A percentile compares a stretch with the other conserved stretches of the same genome.
Evolutionary conservation across 1,284 basidiomycete species (phyloP).

Genomic region (Puccinia coronata): DNA sequence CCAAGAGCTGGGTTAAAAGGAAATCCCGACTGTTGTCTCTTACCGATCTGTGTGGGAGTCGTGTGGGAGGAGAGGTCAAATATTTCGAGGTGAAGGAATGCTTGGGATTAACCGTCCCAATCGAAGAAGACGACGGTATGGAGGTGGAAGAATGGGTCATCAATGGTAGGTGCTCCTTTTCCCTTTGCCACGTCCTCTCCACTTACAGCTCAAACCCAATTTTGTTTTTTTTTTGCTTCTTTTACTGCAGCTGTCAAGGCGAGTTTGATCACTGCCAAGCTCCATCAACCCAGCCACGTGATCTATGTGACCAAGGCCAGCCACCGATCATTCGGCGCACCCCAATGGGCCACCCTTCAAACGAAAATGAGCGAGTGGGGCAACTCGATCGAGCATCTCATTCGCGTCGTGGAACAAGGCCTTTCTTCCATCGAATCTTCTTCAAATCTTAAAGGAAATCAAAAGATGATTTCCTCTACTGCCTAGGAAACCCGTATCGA

Average conservation of each 20-base stretch:
- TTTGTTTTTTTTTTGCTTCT: neutral
- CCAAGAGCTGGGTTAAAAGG: slow-evolving; percentile 11
- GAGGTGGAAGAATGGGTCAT: slow-evolving; percentile 50
- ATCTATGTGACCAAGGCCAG: slow-evolving; percentile 39
- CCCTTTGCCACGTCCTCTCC: neutral
- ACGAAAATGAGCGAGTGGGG: slow-evolving; percentile 28
- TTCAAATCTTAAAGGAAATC: slow-evolving; percentile 31
- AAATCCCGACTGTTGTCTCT: slow-evolving; percentile 47
- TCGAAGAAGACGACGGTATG: slow-evolving; percentile 48
- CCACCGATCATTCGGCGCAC: slow-evolving; percentile 22
- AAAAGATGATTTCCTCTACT: slow-evolving; percentile 11
- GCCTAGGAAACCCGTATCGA: slow-evolving; percentile 14
- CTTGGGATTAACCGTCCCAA: slow-evolving; percentile 20
- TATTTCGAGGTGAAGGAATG: slow-evolving; percentile 40
- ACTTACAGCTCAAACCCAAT: neutral
- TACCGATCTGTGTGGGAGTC: slow-evolving; percentile 36
- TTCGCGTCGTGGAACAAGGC: slow-evolving; percentile 43
- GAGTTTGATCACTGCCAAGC: slow-evolving; percentile 40
- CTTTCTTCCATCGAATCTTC: slow-evolving; percentile 31
- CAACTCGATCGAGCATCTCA: slow-evolving; percentile 45
- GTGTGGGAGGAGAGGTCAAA: slow-evolving; percentile 41
- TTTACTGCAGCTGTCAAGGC: slow-evolving; percentile 41
- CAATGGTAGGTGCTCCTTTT: slow-evolving; percentile 20
- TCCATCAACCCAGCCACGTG: slow-evolving; percentile 45
- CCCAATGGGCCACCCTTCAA: slow-evolving; percentile 25